phyloP scores from a whole-genome alignment of 1,139 yeast species.

The Kodamaea fungicola region DNA sequence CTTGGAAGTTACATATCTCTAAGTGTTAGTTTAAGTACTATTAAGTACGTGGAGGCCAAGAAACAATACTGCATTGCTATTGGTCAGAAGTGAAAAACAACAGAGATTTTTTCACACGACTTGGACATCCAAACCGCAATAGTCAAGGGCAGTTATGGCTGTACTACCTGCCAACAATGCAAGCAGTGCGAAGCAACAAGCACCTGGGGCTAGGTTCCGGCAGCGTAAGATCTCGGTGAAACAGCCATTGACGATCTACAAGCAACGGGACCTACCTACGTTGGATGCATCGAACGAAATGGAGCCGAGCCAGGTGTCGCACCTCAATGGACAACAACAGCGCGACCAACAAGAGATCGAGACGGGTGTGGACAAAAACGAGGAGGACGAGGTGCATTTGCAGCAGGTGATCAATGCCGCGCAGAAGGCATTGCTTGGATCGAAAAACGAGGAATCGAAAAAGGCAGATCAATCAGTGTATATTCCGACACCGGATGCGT shows the following conservation, averaged over 20 bases:
- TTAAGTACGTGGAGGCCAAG: too few species aligned
- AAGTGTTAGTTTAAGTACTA: too few species aligned
- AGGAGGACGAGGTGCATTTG: slow-evolving; percentile 94
- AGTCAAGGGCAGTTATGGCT: slow-evolving; percentile 11
- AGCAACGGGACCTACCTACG: slow-evolving; percentile 77
- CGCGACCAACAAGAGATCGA: slow-evolving; percentile 88
- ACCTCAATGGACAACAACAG: slow-evolving; percentile 56
- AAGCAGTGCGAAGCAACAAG: slow-evolving; percentile 32
- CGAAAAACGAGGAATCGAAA: slow-evolving; percentile 28
- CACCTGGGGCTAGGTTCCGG: slow-evolving; percentile 70
- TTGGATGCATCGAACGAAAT: slow-evolving; percentile 50
- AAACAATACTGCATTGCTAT: background rate
- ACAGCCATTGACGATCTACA: slow-evolving; percentile 77
- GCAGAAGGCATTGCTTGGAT: slow-evolving; percentile 52
- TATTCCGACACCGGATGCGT: slow-evolving; percentile 97
- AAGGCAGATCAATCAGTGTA: slow-evolving; percentile 49
- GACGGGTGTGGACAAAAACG: slow-evolving; percentile 97
- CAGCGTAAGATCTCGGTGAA: slow-evolving; percentile 90
- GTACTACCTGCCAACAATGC: slow-evolving; percentile 19
- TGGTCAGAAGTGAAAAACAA: slow-evolving; percentile 1
- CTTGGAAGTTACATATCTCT: too few species aligned
- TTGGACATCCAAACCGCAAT: slow-evolving; percentile 5
- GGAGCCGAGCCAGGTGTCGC: slow-evolving; percentile 46
- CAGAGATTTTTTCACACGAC: background rate
- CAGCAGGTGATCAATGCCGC: slow-evolving; percentile 86